These are phyloP conservation scores for Starmera dryadoides DNA, from an alignment of 805 yeast genomes.

Conservation along the genomic window DNA sequence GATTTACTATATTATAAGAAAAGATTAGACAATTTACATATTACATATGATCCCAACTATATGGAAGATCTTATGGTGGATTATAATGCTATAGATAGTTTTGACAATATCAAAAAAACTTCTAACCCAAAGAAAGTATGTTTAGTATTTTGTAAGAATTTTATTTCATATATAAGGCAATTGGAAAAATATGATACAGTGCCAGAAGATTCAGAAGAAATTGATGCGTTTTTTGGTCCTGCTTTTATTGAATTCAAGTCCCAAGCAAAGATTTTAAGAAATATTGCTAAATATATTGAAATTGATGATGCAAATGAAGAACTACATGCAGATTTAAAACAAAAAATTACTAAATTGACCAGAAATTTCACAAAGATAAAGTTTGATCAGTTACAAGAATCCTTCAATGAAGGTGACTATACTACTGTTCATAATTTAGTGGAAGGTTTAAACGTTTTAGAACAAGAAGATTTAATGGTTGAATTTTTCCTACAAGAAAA, in stretches of 20 bases:
- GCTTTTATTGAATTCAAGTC: constrained; percentile 3
- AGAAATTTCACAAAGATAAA: constrained; percentile 9
- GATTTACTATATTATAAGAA: constrained; percentile 11
- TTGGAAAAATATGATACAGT: not conserved
- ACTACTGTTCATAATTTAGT: constrained; percentile 15
- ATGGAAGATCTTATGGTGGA: constrained; percentile 13
- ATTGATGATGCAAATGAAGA: constrained; percentile 17
- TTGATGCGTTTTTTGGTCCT: not conserved
- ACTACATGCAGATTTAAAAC: constrained; percentile 1
- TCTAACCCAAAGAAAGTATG: constrained; percentile 12
- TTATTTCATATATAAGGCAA: too few relatives aligned
- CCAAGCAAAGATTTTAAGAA: constrained; percentile 14
- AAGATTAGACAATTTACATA: constrained; percentile 6
- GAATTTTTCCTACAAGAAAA: constrained; percentile 33
- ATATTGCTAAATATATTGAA: constrained; percentile 8
- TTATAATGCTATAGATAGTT: constrained; percentile 6
- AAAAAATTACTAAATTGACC: constrained; percentile 8
- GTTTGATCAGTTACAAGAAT: constrained; percentile 14
- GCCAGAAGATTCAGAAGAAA: not conserved
- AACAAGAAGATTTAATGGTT: constrained; percentile 29
- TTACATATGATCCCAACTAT: constrained; percentile 9
- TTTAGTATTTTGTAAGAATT: not conserved
- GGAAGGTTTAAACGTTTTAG: constrained; percentile 19
- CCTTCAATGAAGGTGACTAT: constrained; percentile 13
- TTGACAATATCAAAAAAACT: constrained; percentile 9